Evolutionary conservation across 768 basidiomycete genomes (phyloP), one percentile per base, ranked within the genome.

Genomic region (Kwoniella europaea): DNA sequence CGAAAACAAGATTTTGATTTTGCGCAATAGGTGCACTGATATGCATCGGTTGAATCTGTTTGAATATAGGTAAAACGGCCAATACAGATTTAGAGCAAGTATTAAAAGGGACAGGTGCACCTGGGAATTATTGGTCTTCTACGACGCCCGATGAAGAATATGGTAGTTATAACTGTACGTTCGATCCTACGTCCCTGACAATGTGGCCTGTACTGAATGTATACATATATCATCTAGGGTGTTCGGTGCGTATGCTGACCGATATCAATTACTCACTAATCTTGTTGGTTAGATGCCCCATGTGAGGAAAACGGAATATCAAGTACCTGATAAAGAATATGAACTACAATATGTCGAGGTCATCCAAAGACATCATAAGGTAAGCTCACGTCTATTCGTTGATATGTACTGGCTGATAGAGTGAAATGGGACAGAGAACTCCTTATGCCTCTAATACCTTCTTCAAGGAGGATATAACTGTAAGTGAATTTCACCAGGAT

Each of bases 281-380:
- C 13, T 12, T 16, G 56, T 68, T 59, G 62, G 63, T 44, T 29
- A 69, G 59, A 79, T 79, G 78, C 78, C 78, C 16, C 78, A 79
- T 59, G 75, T 79, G 18, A 59, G 78, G 35, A 54, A 50, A 24
- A 58, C 43, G 42, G 78, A 79, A 63, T 77, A 79, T 68, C 24
- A 56, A 50, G 52, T 58, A 0, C 74, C 71, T 2, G 61, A 69
- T 3, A 35, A 58, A 20, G 73, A 74, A 3, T 77, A 77, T 41
- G 43, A 70, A 35, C 67, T 79, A 6, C 44, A 76, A 44, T 79
- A 79, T 50, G 71, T 79, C 63, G 78, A 79, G 64, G 71, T 79
- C 18, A 75, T 79, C 35, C 76, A 79, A 44, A 54, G 78, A 42
- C 78, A 79, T 63, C 74, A 77, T 69, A 79, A 79, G 70, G 68